phyloP scores from a whole-genome alignment of 2,329 filamentous ascomycete genomes.

The Neocatenulostroma microsporum region DNA sequence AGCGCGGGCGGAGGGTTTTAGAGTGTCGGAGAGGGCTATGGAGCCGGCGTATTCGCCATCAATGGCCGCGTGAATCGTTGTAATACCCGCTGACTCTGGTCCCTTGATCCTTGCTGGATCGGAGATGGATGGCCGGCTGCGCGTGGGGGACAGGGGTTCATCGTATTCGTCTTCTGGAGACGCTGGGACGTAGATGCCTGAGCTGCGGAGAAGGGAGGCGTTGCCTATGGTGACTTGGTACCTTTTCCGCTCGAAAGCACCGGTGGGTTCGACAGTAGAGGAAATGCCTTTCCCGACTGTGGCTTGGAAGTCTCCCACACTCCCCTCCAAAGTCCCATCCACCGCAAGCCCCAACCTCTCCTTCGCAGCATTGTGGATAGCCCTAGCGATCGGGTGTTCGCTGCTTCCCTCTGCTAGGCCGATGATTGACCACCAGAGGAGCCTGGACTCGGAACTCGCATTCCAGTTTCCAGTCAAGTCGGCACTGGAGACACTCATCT shows the following conservation, averaged over 20 bases:
- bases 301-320: slow-evolving; percentile 75
- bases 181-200: slow-evolving; percentile 56
- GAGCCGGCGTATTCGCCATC: slow-evolving; percentile 73
- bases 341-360: slow-evolving; percentile 62
- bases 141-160: slow-evolving; percentile 27
- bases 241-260: slow-evolving; percentile 57
- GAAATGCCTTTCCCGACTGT: slow-evolving; percentile 77
- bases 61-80: slow-evolving; percentile 85
- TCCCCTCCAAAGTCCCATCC: slow-evolving; percentile 72
- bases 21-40: slow-evolving; percentile 76
- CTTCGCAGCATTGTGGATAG: slow-evolving; percentile 69
- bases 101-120: slow-evolving; percentile 20
- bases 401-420: slow-evolving; percentile 93
- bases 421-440: slow-evolving; percentile 91
- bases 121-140: slow-evolving; percentile 24
- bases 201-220: slow-evolving; percentile 64
- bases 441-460: slow-evolving; percentile 57
- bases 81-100: slow-evolving; percentile 60
- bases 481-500: slow-evolving; percentile 79
- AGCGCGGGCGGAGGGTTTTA: slow-evolving; percentile 79
- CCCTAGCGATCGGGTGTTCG: slow-evolving; percentile 92
- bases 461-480: slow-evolving; percentile 63
- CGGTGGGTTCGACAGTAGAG: slow-evolving; percentile 69
- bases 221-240: slow-evolving; percentile 83
- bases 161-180: slow-evolving; percentile 47